Percentiles rank a stretch among this genome's conserved stretches.
Conservation (phyloP, 495 filamentous ascomycete genomes). For the Bombardia bombarda region DNA sequence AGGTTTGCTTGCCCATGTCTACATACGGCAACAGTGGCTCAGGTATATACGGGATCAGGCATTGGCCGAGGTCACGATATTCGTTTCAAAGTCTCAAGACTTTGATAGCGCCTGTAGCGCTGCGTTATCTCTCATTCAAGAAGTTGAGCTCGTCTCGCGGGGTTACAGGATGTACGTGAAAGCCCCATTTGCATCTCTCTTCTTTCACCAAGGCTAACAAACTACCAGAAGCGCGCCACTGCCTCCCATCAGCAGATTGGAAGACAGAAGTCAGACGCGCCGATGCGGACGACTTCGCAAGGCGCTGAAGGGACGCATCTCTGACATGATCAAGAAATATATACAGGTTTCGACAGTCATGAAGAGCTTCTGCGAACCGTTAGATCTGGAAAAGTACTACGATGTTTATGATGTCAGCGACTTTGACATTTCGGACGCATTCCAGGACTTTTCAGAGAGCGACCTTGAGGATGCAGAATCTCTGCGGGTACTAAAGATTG, state of each 20-base stretch:
- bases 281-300: conserved; percentile 73
- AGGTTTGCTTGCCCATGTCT: conserved; percentile 56
- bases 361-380: conserved; percentile 62
- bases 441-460: conserved; percentile 49
- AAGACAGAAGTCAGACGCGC: conserved; percentile 67
- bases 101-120: conserved; percentile 76
- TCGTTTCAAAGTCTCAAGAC: conserved; percentile 70
- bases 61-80: conserved; percentile 60
- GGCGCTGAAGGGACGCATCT: conserved; percentile 59
- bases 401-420: conserved; percentile 87
- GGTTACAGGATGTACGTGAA: conserved; percentile 80
- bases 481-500: conserved; percentile 67
- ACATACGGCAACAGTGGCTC: conserved; percentile 74
- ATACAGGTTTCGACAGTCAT: conserved; percentile 57
- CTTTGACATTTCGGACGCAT: conserved; percentile 63
- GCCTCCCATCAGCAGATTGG: conserved; percentile 74
- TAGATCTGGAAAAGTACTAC: conserved; percentile 80
- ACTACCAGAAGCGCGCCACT: conserved; percentile 66
- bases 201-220: conserved; percentile 29
- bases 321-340: conserved; percentile 60
- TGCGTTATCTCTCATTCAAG: conserved; percentile 81
- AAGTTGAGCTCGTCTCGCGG: conserved; percentile 90
- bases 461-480: conserved; percentile 70
- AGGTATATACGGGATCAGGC: conserved; percentile 73
- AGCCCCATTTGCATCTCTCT: neutral